Conservation (phyloP, 345 rosid species). For the Limnanthes douglasii region DNA sequence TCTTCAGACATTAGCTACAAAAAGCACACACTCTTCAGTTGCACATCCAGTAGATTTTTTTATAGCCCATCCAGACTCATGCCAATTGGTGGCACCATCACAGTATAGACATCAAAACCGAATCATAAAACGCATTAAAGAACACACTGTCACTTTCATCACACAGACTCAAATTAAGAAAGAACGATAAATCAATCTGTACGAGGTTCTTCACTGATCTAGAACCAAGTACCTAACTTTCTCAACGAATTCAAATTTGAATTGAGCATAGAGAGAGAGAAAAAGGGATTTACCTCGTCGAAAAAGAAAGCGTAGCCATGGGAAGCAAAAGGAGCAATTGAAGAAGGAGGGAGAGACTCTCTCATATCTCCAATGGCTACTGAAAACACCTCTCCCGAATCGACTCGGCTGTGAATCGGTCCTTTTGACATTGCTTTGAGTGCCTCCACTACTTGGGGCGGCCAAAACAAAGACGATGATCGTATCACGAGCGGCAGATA, state of each 20-base stretch:
- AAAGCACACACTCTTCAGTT: background rate
- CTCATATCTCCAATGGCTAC: conserved; percentile 41
- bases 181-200: background rate
- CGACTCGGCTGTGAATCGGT: conserved; percentile 38
- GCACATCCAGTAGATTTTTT: background rate
- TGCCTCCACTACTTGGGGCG: conserved; percentile 40
- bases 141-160: background rate
- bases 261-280: background rate
- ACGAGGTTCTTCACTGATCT: too few relatives aligned
- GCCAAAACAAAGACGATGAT: conserved; percentile 52
- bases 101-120: background rate
- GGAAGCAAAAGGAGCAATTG: conserved; percentile 26
- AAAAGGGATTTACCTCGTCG: conserved; percentile 31
- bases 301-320: conserved; percentile 55
- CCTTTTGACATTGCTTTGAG: conserved; percentile 50
- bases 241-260: background rate
- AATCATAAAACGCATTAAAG: background rate
- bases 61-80: background rate
- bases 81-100: background rate
- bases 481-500: conserved; percentile 35
- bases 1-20: conserved; percentile 9
- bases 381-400: conserved; percentile 48
- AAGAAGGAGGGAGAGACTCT: conserved; percentile 24
- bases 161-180: background rate
- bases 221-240: too few relatives aligned